phyloP scores from a whole-genome alignment of 1,284 basidiomycete species.

The Cryptococcus depauperatus region DNA sequence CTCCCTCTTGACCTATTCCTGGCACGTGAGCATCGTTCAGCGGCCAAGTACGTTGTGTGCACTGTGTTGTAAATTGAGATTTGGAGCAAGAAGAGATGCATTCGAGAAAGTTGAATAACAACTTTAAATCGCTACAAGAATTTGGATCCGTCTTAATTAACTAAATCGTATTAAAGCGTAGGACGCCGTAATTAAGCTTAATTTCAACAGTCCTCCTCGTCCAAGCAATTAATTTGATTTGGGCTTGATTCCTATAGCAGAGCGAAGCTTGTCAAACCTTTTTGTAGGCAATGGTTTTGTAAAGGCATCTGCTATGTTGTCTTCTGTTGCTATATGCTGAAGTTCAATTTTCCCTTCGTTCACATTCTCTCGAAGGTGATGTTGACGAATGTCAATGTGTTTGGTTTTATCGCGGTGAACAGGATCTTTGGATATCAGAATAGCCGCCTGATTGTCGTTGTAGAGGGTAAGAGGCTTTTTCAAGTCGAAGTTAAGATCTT shows the following conservation, averaged over 20 bases:
- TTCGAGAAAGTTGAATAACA: no score
- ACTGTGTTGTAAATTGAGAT: no score
- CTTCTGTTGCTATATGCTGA: not conserved
- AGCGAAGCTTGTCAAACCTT: conserved; percentile 1
- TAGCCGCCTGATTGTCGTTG: conserved; percentile 3
- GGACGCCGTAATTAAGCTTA: no score
- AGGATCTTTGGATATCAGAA: not conserved
- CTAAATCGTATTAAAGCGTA: no score
- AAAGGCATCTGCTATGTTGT: not conserved
- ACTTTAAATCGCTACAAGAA: no score
- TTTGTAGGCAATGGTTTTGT: not conserved
- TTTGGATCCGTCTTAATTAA: no score
- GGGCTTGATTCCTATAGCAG: not conserved
- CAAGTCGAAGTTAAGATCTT: conserved; percentile 6
- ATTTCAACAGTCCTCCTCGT: not conserved
- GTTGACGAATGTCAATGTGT: not conserved
- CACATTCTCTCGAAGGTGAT: not conserved
- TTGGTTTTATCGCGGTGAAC: not conserved
- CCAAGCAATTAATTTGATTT: no score
- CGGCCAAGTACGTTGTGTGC: no score
- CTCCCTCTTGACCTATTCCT: no score
- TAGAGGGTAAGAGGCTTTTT: not conserved
- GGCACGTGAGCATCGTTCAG: no score
- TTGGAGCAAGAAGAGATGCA: no score
- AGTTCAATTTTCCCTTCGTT: not conserved